Base-by-base conservation (phyloP, 768 basidiomycete genomes). In the Suillus hirtellus region DNA sequence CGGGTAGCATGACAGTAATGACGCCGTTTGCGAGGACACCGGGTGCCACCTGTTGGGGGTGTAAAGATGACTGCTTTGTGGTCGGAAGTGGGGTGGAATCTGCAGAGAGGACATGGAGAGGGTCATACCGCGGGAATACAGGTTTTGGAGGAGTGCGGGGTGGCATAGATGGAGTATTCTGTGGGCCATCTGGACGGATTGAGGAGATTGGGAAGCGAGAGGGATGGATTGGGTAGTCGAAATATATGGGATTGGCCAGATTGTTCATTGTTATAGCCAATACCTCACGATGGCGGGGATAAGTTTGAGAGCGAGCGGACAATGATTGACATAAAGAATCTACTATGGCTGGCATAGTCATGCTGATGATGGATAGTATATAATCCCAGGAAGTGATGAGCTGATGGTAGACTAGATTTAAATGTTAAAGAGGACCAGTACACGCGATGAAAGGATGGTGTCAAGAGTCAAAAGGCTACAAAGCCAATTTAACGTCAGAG, bases 1-100 rank as follows among this genome's bases (percentile, higher is more conserved):
- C 75, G 19, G 85, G 83, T 46, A 81, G 77, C 44, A 78, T 79
- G 15, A 79, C 76, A 19, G 83, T 84, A 67, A 82, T 77, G 27
- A 82, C 74, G 37, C 78, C 78, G 43, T 77, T 71, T 56, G 70
- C 70, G 42, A 77, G 76, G 3, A 79, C 64, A 60, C 78, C 78
- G 15, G 78, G 78, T 58, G 68, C 72, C 64, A 79, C 71, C 59
- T 73, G 62, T 8, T 63, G 67, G 11, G 70, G 71, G 66, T 67
- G 60, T 15, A 62, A 64, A 56, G 55, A 66, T 59, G 59, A 67
- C 63, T 53, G 69, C 15, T 58, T 58, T 35, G 67, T 60, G 64
- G 67, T 73, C 52, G 67, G 63, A 2, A 67, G 65, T 27, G 63
- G 69, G 11, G 67, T 66, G 47, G 67, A 66, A 1, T 65, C 44